Conservation (phyloP, 202 grass and related monocot genomes). For the Saccharum hybrid region DNA sequence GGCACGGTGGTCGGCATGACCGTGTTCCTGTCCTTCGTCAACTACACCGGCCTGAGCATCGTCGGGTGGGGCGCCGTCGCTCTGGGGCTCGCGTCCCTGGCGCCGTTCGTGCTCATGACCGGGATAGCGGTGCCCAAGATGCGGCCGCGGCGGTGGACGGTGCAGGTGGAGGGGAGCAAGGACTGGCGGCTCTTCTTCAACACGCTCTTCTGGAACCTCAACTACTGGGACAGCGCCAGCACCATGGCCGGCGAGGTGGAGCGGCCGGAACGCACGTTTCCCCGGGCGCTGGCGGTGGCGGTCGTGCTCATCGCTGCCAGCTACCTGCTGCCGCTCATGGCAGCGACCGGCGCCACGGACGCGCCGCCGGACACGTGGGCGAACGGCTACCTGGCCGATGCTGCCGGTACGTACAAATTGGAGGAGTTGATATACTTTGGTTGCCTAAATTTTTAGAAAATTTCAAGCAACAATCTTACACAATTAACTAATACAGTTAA, state of each 20-base stretch:
- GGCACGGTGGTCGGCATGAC: slow-evolving; percentile 43
- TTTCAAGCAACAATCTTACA: too few relatives aligned
- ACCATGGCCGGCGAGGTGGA: slow-evolving; percentile 97
- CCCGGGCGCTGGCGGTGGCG: slow-evolving; percentile 40
- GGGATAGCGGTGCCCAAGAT: slow-evolving; percentile 73
- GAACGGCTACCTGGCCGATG: slow-evolving; percentile 60
- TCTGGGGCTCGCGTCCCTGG: slow-evolving; percentile 48
- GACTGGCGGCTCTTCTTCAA: slow-evolving; percentile 93
- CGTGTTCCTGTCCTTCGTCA: slow-evolving; percentile 30
- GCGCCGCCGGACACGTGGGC: slow-evolving; percentile 50
- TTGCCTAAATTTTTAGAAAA: background rate
- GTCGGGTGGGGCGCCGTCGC: slow-evolving; percentile 48
- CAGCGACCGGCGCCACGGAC: slow-evolving; percentile 50
- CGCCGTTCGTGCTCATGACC: slow-evolving; percentile 80
- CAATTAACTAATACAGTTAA: too few relatives aligned
- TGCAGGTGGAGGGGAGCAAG: slow-evolving; percentile 28
- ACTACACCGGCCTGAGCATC: slow-evolving; percentile 45
- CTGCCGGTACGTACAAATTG: slow-evolving; percentile 38
- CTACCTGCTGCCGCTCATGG: slow-evolving; percentile 65
- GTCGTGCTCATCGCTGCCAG: slow-evolving; percentile 56
- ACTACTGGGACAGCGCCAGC: slow-evolving; percentile 94
- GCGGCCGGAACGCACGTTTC: slow-evolving; percentile 56
- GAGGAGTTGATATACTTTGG: background rate
- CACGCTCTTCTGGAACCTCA: slow-evolving; percentile 96
- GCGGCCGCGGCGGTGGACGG: slow-evolving; percentile 56